These are phyloP conservation scores for Talaromyces verruculosus DNA, from an alignment of 2,329 filamentous ascomycete genomes.

Conservation along the genomic window DNA sequence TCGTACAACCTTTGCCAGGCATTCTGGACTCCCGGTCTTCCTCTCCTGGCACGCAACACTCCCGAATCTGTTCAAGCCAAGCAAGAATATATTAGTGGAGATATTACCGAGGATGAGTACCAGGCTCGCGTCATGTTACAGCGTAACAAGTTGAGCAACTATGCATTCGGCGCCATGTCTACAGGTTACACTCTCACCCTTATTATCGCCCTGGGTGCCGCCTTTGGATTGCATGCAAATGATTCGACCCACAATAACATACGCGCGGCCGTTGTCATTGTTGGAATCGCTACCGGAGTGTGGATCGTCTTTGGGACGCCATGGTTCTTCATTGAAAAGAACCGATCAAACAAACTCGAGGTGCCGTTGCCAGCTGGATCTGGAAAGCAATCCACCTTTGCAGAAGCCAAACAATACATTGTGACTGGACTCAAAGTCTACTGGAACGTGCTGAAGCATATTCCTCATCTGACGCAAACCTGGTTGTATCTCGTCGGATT, in stretches of 20 bases:
- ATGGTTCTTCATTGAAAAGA: conserved; percentile 11
- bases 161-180: background rate
- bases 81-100: background rate
- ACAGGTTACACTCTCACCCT: conserved; percentile 7
- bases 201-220: conserved; percentile 1
- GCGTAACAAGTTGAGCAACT: conserved; percentile 8
- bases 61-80: conserved; percentile 1
- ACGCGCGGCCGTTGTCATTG: conserved; percentile 6
- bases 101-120: conserved; percentile 5
- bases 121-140: conserved; percentile 10
- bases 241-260: conserved; percentile 1
- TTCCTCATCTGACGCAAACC: background rate
- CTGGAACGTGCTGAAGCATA: background rate
- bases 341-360: conserved; percentile 3
- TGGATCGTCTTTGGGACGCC: conserved; percentile 5
- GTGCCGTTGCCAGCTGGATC: background rate
- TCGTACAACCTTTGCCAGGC: conserved; percentile 9
- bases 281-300: conserved; percentile 4
- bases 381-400: background rate
- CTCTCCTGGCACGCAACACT: conserved; percentile 4
- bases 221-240: conserved; percentile 2
- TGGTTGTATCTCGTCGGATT: background rate
- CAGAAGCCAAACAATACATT: background rate
- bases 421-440: background rate
- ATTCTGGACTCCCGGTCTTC: conserved; percentile 14